phyloP scores from a whole-genome alignment of 192 early-diverging fungal genomes.

The Umbelopsis vinacea region DNA sequence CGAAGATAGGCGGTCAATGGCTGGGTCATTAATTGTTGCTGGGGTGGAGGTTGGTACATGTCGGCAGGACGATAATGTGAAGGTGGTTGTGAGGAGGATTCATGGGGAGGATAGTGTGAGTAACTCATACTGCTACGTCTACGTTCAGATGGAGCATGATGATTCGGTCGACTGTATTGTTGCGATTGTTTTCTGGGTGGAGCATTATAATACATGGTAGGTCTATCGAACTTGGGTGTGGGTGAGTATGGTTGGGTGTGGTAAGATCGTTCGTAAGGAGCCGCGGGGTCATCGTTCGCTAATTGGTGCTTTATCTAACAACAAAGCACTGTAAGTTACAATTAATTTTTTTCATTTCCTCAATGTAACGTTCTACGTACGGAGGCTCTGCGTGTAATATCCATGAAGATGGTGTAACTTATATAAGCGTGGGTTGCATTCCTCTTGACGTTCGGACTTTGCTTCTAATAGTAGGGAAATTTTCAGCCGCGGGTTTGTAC shows the following conservation, averaged over 20 bases:
- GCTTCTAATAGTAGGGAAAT: neutral
- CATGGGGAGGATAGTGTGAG: neutral
- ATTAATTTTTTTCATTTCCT: neutral
- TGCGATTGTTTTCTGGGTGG: neutral
- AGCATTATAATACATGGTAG: neutral
- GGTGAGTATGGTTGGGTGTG: neutral
- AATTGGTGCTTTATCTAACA: constrained; percentile 9
- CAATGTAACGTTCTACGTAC: neutral
- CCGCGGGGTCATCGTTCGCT: neutral
- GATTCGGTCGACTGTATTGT: neutral
- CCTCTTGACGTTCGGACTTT: constrained; percentile 13
- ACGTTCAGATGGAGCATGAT: neutral
- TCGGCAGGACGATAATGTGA: neutral
- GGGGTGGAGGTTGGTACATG: neutral
- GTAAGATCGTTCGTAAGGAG: neutral
- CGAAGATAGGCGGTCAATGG: constrained; percentile 18
- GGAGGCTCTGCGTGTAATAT: constrained; percentile 10
- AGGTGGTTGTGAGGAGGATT: neutral
- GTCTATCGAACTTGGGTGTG: neutral
- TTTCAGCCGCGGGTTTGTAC: neutral
- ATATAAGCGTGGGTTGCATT: constrained; percentile 17
- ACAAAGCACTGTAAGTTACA: neutral
- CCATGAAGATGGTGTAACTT: constrained; percentile 15
- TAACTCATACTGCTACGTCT: constrained; percentile 5
- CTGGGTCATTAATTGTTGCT: neutral